A percentile compares a stretch with the other conserved stretches of the same genome.
These are phyloP conservation scores for Ambrosiella cleistominuta DNA, from an alignment of 2,329 filamentous ascomycete species.

Conservation along the genomic window DNA sequence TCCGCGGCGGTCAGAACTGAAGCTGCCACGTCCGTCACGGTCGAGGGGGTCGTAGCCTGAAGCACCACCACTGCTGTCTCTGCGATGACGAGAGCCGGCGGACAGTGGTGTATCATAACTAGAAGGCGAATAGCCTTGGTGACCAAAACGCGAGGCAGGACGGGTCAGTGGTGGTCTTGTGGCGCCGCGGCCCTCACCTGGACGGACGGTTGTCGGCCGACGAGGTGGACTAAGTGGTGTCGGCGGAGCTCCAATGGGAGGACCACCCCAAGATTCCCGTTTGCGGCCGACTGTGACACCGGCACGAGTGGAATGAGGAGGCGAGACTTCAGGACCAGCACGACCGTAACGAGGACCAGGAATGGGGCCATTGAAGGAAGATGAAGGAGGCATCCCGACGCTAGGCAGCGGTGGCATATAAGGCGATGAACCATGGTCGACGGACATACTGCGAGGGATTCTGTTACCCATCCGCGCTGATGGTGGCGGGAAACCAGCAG, in stretches of 20 bases:
- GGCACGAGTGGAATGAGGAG: not conserved
- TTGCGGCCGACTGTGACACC: slow-evolving; percentile 1
- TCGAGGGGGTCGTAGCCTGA: not conserved
- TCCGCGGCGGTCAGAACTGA: not conserved
- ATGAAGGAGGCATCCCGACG: not conserved
- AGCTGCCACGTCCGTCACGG: not conserved
- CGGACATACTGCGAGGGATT: slow-evolving; percentile 9
- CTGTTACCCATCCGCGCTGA: not conserved
- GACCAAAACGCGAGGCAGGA: slow-evolving; percentile 4
- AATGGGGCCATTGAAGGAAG: not conserved
- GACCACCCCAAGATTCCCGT: slow-evolving; percentile 9
- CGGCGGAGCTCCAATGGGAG: slow-evolving; percentile 6
- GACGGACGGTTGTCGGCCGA: slow-evolving; percentile 6
- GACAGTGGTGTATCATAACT: slow-evolving; percentile 5
- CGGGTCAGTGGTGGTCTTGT: not conserved
- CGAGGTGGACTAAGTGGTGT: slow-evolving; percentile 11
- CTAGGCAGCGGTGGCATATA: slow-evolving; percentile 1
- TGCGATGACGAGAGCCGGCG: not conserved
- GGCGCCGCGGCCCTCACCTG: not conserved
- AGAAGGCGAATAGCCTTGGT: not conserved
- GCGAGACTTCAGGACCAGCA: not conserved
- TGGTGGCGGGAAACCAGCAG: slow-evolving; percentile 9
- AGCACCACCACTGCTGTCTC: slow-evolving; percentile 2
- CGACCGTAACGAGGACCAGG: not conserved
- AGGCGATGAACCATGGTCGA: slow-evolving; percentile 10